A percentile compares a stretch with the other conserved stretches of the same genome.
These are phyloP conservation scores for Lentinula novae-zelandiae DNA, from an alignment of 1,284 basidiomycete genomes.

Conservation along the genomic window DNA sequence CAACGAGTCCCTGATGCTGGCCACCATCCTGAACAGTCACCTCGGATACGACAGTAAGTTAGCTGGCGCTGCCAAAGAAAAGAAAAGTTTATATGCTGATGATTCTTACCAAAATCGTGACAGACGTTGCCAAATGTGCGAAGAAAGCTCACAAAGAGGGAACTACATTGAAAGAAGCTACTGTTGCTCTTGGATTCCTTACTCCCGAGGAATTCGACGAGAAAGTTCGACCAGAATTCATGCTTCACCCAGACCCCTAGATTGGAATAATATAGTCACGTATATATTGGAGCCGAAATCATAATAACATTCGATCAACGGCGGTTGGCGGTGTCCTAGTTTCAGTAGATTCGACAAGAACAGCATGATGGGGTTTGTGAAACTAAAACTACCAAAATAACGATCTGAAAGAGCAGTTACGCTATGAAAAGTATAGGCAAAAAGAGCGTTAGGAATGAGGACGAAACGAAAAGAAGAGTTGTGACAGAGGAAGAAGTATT, in stretches of 20 bases:
- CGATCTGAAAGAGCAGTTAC: neutral
- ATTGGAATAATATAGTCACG: slow-evolving; percentile 7
- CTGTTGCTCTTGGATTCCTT: slow-evolving; percentile 83
- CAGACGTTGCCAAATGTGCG: slow-evolving; percentile 96
- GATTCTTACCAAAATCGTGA: slow-evolving; percentile 11
- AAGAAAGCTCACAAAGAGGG: slow-evolving; percentile 99
- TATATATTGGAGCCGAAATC: neutral
- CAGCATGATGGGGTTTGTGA: neutral
- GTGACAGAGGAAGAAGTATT: neutral
- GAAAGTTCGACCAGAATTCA: slow-evolving; percentile 93
- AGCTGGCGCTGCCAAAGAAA: slow-evolving; percentile 1
- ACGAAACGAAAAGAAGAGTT: neutral
- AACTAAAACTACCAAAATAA: neutral
- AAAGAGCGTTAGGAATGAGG: neutral
- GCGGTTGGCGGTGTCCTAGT: neutral
- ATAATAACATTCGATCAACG: slow-evolving; percentile 1
- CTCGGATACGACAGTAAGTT: slow-evolving; percentile 92
- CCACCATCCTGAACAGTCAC: slow-evolving; percentile 90
- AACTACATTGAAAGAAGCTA: slow-evolving; percentile 93
- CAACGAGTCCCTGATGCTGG: slow-evolving; percentile 96
- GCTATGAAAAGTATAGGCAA: slow-evolving; percentile 4
- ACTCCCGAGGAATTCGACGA: slow-evolving; percentile 92
- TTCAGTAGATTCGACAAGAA: neutral
- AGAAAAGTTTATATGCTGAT: slow-evolving; percentile 13
- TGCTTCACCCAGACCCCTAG: slow-evolving; percentile 68